Conservation (phyloP, 2,329 filamentous ascomycete species). For the Acephala macrosclerotiorum region DNA sequence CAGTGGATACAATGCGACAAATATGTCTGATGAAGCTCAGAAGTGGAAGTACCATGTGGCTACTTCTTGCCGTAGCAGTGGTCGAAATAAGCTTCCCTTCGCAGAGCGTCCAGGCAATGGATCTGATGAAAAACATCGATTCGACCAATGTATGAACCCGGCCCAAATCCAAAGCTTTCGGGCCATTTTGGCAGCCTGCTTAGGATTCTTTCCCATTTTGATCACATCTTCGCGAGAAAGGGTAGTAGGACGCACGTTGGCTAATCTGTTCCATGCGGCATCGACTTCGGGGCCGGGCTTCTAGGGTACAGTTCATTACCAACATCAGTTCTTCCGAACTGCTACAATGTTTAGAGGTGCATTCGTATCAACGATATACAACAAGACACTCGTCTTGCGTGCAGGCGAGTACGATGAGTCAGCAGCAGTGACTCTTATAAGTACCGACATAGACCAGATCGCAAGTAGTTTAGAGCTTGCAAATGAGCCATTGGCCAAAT, state of each 20-base stretch:
- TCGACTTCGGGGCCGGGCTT: conserved; percentile 25
- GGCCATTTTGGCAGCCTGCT: conserved; percentile 36
- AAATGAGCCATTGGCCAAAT: conserved; percentile 50
- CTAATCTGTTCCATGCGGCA: conserved; percentile 21
- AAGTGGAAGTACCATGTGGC: not conserved
- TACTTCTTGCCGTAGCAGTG: conserved; percentile 4
- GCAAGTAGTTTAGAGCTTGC: conserved; percentile 38
- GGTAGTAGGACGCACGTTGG: conserved; percentile 21
- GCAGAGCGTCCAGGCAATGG: conserved; percentile 44
- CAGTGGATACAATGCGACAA: not conserved
- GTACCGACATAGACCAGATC: conserved; percentile 47
- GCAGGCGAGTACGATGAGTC: conserved; percentile 45
- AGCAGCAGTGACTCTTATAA: conserved; percentile 53
- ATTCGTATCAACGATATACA: conserved; percentile 58
- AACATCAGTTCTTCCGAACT: conserved; percentile 50
- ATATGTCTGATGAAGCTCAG: not conserved
- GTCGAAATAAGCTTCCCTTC: conserved; percentile 28
- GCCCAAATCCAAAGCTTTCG: conserved; percentile 41
- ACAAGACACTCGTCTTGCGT: conserved; percentile 50
- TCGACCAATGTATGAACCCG: conserved; percentile 45
- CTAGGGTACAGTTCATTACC: conserved; percentile 30
- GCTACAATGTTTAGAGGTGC: conserved; percentile 52
- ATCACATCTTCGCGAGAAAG: conserved; percentile 39
- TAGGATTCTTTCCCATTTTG: conserved; percentile 43
- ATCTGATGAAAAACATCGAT: conserved; percentile 44